phyloP scores from a whole-genome alignment of 1,284 basidiomycete genomes.

The Sanghuangporus weigelae region DNA sequence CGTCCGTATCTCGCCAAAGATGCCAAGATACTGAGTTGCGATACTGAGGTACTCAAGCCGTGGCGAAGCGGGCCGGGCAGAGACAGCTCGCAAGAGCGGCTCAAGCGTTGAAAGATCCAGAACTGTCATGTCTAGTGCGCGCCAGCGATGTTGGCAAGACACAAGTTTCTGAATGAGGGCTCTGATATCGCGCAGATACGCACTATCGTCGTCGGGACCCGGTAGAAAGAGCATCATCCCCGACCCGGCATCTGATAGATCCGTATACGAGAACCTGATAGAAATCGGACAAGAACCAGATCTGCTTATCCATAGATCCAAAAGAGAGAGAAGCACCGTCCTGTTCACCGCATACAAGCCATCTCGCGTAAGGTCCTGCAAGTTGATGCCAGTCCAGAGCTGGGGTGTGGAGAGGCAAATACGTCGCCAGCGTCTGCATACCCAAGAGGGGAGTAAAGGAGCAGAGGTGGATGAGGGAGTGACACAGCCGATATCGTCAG shows the following conservation, averaged over 20 bases:
- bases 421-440: conserved; percentile 6
- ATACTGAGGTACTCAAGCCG: conserved; percentile 4
- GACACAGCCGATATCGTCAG: conserved; percentile 10
- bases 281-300: conserved; percentile 2
- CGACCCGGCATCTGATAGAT: not conserved
- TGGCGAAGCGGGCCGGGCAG: not conserved
- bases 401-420: conserved; percentile 3
- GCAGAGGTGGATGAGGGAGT: not conserved
- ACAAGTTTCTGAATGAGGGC: not conserved
- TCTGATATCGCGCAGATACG: not conserved
- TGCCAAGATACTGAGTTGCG: conserved; percentile 4
- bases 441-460: conserved; percentile 6
- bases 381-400: not conserved
- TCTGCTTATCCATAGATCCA: conserved; percentile 6
- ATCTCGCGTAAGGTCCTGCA: not conserved
- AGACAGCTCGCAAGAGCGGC: conserved; percentile 4
- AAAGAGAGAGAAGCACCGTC: not conserved
- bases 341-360: not conserved
- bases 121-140: conserved; percentile 1
- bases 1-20: conserved; percentile 7
- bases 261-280: conserved; percentile 9
- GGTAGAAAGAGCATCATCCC: not conserved
- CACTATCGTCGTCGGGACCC: not conserved
- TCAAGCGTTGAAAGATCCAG: conserved; percentile 1
- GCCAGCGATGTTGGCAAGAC: conserved; percentile 7